Percentiles rank a stretch among this genome's conserved stretches.
Evolutionary conservation across 192 early-diverging fungal genomes (phyloP).

Genomic region (Coemansia sp.): DNA sequence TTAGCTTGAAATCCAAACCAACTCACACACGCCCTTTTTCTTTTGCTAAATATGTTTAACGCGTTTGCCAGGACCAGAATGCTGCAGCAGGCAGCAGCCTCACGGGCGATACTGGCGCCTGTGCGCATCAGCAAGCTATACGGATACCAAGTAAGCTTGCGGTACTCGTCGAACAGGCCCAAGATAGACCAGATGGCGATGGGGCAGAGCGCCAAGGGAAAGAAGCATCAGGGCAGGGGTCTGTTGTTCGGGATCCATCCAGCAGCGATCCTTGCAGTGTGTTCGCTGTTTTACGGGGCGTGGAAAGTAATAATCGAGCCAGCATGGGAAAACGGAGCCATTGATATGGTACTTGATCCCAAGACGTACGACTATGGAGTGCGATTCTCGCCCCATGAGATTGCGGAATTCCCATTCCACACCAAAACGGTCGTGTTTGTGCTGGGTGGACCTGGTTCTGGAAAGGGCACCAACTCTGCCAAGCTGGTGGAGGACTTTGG

Average conservation of each 20-base stretch:
- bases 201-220: slow-evolving; percentile 28
- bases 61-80: neutral
- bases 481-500: slow-evolving; percentile 85
- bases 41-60: neutral
- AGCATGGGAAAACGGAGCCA: neutral
- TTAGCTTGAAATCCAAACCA: too few species aligned
- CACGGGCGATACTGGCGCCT: neutral
- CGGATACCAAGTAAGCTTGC: neutral
- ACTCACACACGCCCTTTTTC: neutral
- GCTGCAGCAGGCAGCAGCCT: slow-evolving; percentile 1
- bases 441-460: slow-evolving; percentile 83
- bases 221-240: slow-evolving; percentile 8
- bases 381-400: slow-evolving; percentile 16
- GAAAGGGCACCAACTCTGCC: slow-evolving; percentile 96
- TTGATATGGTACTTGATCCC: neutral
- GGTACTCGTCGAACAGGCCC: neutral
- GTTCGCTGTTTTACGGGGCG: slow-evolving; percentile 22
- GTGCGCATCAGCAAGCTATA: neutral
- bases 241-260: slow-evolving; percentile 33
- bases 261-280: slow-evolving; percentile 23
- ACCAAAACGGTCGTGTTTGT: slow-evolving; percentile 85
- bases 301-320: slow-evolving; percentile 41
- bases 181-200: slow-evolving; percentile 25
- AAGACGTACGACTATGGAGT: neutral
- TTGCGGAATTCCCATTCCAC: slow-evolving; percentile 43